phyloP scores from a whole-genome alignment of 257 asterid genomes.

The Solanum corneliomulleri region DNA sequence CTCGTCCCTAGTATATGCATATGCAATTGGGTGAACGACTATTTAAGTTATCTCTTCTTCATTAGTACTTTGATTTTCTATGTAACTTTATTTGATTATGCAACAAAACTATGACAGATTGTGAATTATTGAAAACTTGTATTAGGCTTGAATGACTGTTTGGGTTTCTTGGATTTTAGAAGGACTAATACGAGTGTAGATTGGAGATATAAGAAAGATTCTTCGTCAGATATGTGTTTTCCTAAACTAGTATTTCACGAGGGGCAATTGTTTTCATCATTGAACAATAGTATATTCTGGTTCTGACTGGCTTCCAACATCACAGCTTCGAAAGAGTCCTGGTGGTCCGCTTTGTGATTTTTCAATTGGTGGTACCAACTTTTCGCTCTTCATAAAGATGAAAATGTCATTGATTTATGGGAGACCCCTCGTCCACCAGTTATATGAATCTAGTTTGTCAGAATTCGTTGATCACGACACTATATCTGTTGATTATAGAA shows the following conservation, averaged over 20 bases:
- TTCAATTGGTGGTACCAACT: constrained; percentile 67
- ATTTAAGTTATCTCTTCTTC: no score
- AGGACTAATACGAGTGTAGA: constrained; percentile 18
- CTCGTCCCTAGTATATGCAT: no score
- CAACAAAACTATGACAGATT: no score
- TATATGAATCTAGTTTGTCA: constrained; percentile 19
- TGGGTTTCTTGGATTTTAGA: constrained; percentile 82
- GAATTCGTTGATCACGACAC: not conserved
- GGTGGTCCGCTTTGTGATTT: constrained; percentile 83
- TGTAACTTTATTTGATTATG: no score
- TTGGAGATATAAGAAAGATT: not conserved
- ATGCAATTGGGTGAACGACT: no score
- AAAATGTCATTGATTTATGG: constrained; percentile 73
- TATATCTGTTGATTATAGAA: not conserved
- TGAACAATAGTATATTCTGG: constrained; percentile 66
- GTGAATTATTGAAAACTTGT: not conserved
- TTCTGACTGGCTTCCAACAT: constrained; percentile 59
- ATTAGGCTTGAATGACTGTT: constrained; percentile 53
- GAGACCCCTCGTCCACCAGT: constrained; percentile 53
- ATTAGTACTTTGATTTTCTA: no score
- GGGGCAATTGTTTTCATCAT: constrained; percentile 69
- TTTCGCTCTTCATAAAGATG: constrained; percentile 69
- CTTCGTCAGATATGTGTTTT: not conserved
- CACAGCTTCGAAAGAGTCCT: constrained; percentile 44
- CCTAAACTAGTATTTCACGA: constrained; percentile 66